These are phyloP conservation scores for Penicillium flavigenum DNA, from an alignment of 495 filamentous ascomycete genomes.

Conservation along the genomic window DNA sequence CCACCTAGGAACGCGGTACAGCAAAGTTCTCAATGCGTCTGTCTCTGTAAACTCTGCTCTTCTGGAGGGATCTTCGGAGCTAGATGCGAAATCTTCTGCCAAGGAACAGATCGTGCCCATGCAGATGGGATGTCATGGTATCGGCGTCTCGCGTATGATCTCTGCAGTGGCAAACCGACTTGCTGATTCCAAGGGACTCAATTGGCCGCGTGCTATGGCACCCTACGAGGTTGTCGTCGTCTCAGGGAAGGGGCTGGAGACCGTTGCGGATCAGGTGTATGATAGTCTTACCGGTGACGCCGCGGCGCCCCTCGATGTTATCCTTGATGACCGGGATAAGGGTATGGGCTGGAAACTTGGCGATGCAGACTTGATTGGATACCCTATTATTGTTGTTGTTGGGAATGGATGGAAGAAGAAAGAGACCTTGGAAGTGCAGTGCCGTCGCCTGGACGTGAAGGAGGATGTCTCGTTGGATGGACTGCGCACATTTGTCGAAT, in stretches of 20 bases:
- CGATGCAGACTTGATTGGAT: slow-evolving; percentile 87
- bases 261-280: slow-evolving; percentile 58
- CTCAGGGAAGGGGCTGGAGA: slow-evolving; percentile 47
- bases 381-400: slow-evolving; percentile 76
- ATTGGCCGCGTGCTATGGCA: slow-evolving; percentile 84
- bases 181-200: slow-evolving; percentile 72
- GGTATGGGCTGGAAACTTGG: slow-evolving; percentile 77
- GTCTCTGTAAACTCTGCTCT: slow-evolving; percentile 45
- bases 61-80: slow-evolving; percentile 19
- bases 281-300: slow-evolving; percentile 45
- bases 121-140: slow-evolving; percentile 96
- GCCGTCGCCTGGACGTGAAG: slow-evolving; percentile 56
- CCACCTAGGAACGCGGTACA: slow-evolving; percentile 87
- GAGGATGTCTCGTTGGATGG: slow-evolving; percentile 47
- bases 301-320: slow-evolving; percentile 49
- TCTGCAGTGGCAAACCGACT: slow-evolving; percentile 76
- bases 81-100: slow-evolving; percentile 15
- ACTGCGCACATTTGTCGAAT: slow-evolving; percentile 38
- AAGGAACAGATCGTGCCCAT: slow-evolving; percentile 52
- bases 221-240: slow-evolving; percentile 81
- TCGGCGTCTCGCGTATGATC: slow-evolving; percentile 89
- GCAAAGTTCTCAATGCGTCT: slow-evolving; percentile 63
- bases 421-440: slow-evolving; percentile 71
- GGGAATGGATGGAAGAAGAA: slow-evolving; percentile 71
- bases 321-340: slow-evolving; percentile 75